A percentile compares a stretch with the other conserved stretches of the same genome.
phyloP scores from a whole-genome alignment of 768 basidiomycete species.

The Mycena galericulata region DNA sequence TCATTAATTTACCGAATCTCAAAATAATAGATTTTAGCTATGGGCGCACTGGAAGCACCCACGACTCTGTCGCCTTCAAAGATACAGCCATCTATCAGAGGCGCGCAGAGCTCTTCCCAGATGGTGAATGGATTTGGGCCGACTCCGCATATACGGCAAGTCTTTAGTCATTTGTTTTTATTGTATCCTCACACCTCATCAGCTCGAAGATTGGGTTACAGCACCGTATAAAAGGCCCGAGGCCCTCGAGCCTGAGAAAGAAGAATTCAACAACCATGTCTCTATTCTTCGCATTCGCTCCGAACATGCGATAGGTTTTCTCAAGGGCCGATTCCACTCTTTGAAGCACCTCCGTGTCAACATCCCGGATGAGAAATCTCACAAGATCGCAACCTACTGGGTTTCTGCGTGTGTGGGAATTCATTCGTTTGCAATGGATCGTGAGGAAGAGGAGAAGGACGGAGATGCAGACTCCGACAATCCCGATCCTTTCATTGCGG shows the following conservation, averaged over 20 bases:
- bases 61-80: slow-evolving; percentile 49
- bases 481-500: slow-evolving; percentile 12
- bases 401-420: slow-evolving; percentile 39
- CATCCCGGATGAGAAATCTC: slow-evolving; percentile 11
- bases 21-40: slow-evolving; percentile 49
- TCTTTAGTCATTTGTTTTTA: not conserved
- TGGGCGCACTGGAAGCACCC: slow-evolving; percentile 51
- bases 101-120: slow-evolving; percentile 36
- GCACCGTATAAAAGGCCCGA: slow-evolving; percentile 23
- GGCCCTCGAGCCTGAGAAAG: not conserved
- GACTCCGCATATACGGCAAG: slow-evolving; percentile 51
- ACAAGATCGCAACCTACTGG: slow-evolving; percentile 44
- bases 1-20: slow-evolving; percentile 46
- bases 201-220: slow-evolving; percentile 13
- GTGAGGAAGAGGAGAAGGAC: slow-evolving; percentile 35
- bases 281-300: slow-evolving; percentile 16
- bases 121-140: slow-evolving; percentile 49
- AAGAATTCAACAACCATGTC: slow-evolving; percentile 18
- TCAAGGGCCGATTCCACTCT: slow-evolving; percentile 22
- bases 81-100: slow-evolving; percentile 38
- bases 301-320: slow-evolving; percentile 23
- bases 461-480: slow-evolving; percentile 18
- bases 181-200: not conserved
- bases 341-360: slow-evolving; percentile 17
- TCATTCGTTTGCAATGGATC: slow-evolving; percentile 39